A percentile compares a stretch with the other conserved stretches of the same genome.
These are phyloP conservation scores for Trypanosoma congolense DNA, from an alignment of 208 protist species.

Conservation along the genomic window DNA sequence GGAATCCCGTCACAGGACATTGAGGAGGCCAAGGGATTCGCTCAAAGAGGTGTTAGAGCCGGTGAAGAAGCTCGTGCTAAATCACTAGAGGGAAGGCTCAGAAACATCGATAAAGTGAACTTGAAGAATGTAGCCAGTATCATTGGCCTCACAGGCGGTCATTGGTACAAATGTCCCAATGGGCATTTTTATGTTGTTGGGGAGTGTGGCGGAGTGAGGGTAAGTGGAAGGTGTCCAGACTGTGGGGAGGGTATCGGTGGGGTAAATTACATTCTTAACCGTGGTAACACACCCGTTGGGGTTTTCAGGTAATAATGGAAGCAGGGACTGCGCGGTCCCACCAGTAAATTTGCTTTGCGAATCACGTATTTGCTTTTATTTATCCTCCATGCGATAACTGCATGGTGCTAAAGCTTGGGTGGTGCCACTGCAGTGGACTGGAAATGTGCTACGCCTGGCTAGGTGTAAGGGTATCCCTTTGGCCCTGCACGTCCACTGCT, in stretches of 20 bases:
- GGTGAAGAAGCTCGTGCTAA: too few species aligned
- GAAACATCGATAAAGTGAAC: not conserved
- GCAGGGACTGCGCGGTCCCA: not conserved
- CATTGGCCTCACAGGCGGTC: constrained; percentile 10
- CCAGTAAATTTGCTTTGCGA: not conserved
- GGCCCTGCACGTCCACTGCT: not conserved
- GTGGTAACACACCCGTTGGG: not conserved
- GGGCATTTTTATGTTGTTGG: constrained; percentile 39
- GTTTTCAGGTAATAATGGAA: not conserved
- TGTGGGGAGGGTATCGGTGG: constrained; percentile 14
- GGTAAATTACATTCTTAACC: not conserved
- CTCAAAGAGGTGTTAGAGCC: too few species aligned
- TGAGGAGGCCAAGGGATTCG: too few species aligned
- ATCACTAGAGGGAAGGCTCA: too few species aligned
- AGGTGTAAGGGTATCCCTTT: not conserved
- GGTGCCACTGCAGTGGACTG: not conserved
- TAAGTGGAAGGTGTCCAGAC: constrained; percentile 25
- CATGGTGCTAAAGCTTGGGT: not conserved
- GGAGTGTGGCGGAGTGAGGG: constrained; percentile 52
- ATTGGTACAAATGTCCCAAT: constrained; percentile 30
- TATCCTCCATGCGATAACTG: not conserved
- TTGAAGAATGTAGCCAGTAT: constrained; percentile 3
- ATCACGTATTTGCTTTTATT: not conserved
- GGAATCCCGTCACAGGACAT: not conserved
- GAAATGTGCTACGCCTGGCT: not conserved